These are phyloP conservation scores for Jatropha podagrica DNA, from an alignment of 441 rosid species.

Conservation along the genomic window DNA sequence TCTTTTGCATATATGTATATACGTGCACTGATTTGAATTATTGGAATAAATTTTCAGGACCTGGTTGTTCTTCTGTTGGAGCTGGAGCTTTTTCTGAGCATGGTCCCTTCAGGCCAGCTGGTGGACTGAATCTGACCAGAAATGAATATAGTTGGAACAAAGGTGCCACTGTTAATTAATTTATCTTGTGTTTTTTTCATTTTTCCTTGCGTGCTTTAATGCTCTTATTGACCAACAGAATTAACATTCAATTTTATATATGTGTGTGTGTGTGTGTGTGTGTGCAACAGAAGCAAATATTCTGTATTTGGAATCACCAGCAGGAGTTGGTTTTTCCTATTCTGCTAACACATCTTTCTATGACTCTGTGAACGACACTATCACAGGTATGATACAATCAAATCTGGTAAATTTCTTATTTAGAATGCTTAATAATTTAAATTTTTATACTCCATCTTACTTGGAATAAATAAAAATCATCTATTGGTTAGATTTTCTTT, in stretches of 20 bases:
- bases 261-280: background rate
- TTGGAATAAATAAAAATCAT: too few relatives aligned
- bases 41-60: constrained; percentile 15
- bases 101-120: constrained; percentile 55
- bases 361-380: constrained; percentile 31
- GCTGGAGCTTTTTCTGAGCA: constrained; percentile 54
- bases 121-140: constrained; percentile 30
- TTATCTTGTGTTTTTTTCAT: background rate
- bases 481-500: background rate
- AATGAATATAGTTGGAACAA: constrained; percentile 56
- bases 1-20: too few relatives aligned
- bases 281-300: constrained; percentile 45
- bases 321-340: constrained; percentile 62
- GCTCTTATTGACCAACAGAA: too few relatives aligned
- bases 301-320: constrained; percentile 55
- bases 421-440: background rate
- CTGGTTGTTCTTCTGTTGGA: constrained; percentile 39
- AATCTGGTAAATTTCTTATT: background rate
- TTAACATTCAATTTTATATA: too few relatives aligned
- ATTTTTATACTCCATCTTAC: too few relatives aligned
- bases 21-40: background rate
- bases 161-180: constrained; percentile 24
- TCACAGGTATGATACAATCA: constrained; percentile 33
- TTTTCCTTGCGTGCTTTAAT: background rate
- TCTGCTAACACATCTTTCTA: constrained; percentile 41